Percentiles rank a stretch among this genome's conserved stretches.
Conservation (phyloP, 805 yeast species). For the Saturnispora diversa region DNA sequence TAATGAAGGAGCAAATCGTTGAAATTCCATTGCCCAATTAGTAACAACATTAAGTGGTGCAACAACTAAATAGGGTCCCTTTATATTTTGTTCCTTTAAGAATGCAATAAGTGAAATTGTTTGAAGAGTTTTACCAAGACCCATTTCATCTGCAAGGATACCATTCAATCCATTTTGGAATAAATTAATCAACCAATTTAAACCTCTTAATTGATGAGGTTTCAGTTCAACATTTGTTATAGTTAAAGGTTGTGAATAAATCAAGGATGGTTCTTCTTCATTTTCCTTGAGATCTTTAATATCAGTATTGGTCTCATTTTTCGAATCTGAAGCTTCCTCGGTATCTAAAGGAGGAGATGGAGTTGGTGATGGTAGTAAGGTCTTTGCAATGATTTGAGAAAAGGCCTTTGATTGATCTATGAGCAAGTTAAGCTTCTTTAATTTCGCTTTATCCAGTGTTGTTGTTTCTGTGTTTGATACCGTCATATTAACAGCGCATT, state of each 20-base stretch:
- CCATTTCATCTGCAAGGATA: slow-evolving; percentile 96
- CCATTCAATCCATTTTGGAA: slow-evolving; percentile 95
- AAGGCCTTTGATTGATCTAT: slow-evolving; percentile 86
- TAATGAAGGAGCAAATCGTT: slow-evolving; percentile 63
- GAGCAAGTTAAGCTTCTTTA: slow-evolving; percentile 59
- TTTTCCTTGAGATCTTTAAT: neutral
- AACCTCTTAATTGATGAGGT: slow-evolving; percentile 81
- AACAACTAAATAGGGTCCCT: slow-evolving; percentile 71
- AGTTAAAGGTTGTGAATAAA: slow-evolving; percentile 42
- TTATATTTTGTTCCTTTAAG: slow-evolving; percentile 66
- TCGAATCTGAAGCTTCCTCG: slow-evolving; percentile 19
- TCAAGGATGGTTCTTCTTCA: slow-evolving; percentile 2
- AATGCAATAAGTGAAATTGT: slow-evolving; percentile 73
- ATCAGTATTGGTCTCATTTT: slow-evolving; percentile 5
- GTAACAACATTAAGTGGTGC: slow-evolving; percentile 80
- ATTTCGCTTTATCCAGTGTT: slow-evolving; percentile 34
- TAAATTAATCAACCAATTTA: slow-evolving; percentile 81
- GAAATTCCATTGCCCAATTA: slow-evolving; percentile 75
- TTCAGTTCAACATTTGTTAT: slow-evolving; percentile 57
- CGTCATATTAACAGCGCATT: too few relatives aligned
- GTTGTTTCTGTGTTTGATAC: too few relatives aligned
- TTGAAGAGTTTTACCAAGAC: slow-evolving; percentile 88
- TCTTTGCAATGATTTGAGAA: slow-evolving; percentile 77
- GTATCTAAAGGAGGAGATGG: slow-evolving; percentile 4
- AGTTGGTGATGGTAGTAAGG: slow-evolving; percentile 33